Base-by-base conservation (phyloP, 306 rosid genomes). In the Gynostemma pentaphyllum region DNA sequence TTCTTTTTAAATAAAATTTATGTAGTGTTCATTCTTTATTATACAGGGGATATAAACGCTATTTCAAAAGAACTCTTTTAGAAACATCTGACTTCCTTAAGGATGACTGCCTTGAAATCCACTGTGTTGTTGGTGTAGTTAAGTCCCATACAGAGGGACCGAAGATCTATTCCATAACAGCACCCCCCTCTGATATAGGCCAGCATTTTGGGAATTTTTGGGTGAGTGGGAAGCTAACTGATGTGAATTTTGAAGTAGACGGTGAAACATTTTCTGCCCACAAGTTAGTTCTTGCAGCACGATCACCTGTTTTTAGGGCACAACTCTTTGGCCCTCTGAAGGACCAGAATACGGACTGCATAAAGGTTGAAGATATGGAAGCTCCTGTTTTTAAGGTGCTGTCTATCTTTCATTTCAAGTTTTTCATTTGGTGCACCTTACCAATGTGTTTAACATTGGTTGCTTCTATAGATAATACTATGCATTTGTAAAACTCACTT, bases 101-200 rank as follows among this genome's bases (percentile, higher is more conserved):
- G 81, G 79, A 89, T 51, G 95, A 89, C 79, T 89, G 91, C 81
- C 95, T 89, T 52, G 73, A 83, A 41, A 83, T 89, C 89, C 81
- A 80, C 56, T 89, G 97, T 70, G 87, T 90, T 66, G 97, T 89
- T 75, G 97, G 97, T 68, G 97, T 89, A 40, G 97, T 89, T 19
- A 64, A 64, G 42, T 44, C 68, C 7, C 55, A 46, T 14, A 45
- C 54, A 15, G 68, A 64, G 28, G 68, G 68, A 18, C 68, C 68
- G 29, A 64, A 64, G 42, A 64, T 45, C 27, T 64, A 46, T 60
- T 64, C 82, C 46, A 62, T 79, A 36, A 52, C 81, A 9, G 76
- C 83, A 36, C 86, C 92, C 5, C 47, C 23, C 0, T 78, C 97
- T 4, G 79, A 79, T 56, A 84, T 89, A 81, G 95, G 97, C 49